These are phyloP conservation scores for Lactifluus volemus DNA, from an alignment of 768 basidiomycete species.

Conservation along the genomic window DNA sequence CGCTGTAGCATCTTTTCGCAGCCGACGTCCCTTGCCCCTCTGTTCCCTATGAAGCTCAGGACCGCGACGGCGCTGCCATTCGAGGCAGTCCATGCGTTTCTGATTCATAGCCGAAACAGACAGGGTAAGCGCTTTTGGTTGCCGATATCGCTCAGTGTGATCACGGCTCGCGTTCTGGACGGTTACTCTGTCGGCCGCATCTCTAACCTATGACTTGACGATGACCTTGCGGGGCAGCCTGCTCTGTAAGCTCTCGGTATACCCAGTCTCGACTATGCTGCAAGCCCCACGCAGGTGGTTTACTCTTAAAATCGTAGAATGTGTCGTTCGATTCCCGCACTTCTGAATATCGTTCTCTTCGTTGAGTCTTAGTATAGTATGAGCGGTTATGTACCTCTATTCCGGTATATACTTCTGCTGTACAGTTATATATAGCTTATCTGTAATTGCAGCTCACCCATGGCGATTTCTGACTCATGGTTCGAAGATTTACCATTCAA, in stretches of 20 bases:
- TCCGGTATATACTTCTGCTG: background rate
- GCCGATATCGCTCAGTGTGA: conserved; percentile 1
- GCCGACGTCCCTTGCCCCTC: conserved; percentile 9
- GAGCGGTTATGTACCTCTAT: background rate
- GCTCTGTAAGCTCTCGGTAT: background rate
- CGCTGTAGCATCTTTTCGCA: background rate
- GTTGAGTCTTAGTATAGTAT: background rate
- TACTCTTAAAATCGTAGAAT: background rate
- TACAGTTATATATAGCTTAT: background rate
- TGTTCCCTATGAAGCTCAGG: conserved; percentile 15
- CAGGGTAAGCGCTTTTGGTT: conserved; percentile 9
- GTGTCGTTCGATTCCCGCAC: background rate
- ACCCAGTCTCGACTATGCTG: background rate
- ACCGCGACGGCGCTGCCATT: background rate
- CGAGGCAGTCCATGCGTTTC: conserved; percentile 2
- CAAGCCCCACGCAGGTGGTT: background rate
- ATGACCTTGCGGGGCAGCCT: background rate
- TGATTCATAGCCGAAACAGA: conserved; percentile 20
- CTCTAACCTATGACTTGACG: background rate
- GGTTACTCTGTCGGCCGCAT: background rate
- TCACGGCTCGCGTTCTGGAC: background rate
- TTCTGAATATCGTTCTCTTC: background rate
- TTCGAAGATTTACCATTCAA: background rate
- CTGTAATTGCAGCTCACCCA: background rate
- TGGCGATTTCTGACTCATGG: background rate